phyloP scores from a whole-genome alignment of 768 basidiomycete genomes.

The Panus rudis region DNA sequence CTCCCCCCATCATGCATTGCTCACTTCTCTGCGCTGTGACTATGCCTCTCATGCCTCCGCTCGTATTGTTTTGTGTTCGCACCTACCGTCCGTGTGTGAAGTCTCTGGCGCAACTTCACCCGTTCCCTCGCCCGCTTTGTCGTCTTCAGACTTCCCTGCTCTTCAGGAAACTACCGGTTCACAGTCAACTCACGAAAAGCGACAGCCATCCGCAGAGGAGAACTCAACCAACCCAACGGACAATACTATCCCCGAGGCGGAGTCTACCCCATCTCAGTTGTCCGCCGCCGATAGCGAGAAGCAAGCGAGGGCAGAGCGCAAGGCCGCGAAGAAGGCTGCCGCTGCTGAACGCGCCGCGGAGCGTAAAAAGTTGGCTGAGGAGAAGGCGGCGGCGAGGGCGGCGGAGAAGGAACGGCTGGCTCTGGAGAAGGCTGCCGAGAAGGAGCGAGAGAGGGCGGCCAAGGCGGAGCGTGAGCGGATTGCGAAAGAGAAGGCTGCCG shows the following conservation, averaged over 20 bases:
- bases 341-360: conserved; percentile 58
- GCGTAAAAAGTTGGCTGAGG: conserved; percentile 47
- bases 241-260: conserved; percentile 17
- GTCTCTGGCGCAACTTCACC: conserved; percentile 36
- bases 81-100: conserved; percentile 26
- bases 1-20: conserved; percentile 29
- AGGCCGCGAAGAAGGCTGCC: conserved; percentile 57
- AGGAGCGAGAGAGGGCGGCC: conserved; percentile 36
- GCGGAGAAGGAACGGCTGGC: conserved; percentile 48
- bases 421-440: conserved; percentile 48
- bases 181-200: conserved; percentile 18
- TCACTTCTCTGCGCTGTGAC: conserved; percentile 16
- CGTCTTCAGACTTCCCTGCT: conserved; percentile 73
- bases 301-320: conserved; percentile 53
- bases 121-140: conserved; percentile 43
- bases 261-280: background rate
- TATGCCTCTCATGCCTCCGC: conserved; percentile 10
- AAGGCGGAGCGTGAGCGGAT: conserved; percentile 34
- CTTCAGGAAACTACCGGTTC: conserved; percentile 35
- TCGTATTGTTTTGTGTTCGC: conserved; percentile 14
- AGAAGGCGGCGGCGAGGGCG: conserved; percentile 48
- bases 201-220: conserved; percentile 19
- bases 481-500: conserved; percentile 30
- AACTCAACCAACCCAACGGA: conserved; percentile 25
- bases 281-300: conserved; percentile 24